These are phyloP conservation scores for Tricholoma furcatifolium DNA, from an alignment of 768 basidiomycete species.

Conservation along the genomic window DNA sequence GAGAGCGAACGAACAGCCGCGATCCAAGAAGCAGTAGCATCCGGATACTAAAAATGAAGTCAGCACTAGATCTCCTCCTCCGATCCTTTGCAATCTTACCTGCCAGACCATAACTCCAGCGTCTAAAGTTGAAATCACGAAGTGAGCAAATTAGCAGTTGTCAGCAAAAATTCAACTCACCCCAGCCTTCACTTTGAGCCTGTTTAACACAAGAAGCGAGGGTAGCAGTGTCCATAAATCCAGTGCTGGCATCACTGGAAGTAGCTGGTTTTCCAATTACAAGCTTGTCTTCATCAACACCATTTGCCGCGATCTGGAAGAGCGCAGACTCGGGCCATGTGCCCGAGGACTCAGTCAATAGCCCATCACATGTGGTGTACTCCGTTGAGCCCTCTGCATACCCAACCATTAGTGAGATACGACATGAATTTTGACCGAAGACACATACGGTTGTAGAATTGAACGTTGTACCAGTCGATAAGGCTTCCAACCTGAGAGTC, in stretches of 20 bases:
- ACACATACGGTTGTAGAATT: conserved; percentile 48
- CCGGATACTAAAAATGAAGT: conserved; percentile 23
- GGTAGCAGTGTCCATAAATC: conserved; percentile 57
- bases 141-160: background rate
- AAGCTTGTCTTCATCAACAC: conserved; percentile 60
- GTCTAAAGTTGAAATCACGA: conserved; percentile 17
- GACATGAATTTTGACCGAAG: background rate
- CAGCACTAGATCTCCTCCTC: background rate
- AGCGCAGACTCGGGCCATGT: conserved; percentile 62
- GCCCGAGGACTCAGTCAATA: conserved; percentile 57
- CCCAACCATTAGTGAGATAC: conserved; percentile 1
- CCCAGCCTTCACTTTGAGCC: conserved; percentile 67
- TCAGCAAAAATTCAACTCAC: conserved; percentile 37
- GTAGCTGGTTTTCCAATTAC: conserved; percentile 75
- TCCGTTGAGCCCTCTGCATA: conserved; percentile 55
- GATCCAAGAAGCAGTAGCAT: conserved; percentile 34
- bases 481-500: conserved; percentile 49
- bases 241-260: conserved; percentile 51
- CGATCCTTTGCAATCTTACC: conserved; percentile 20
- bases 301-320: conserved; percentile 58
- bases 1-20: conserved; percentile 28
- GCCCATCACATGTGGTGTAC: conserved; percentile 61
- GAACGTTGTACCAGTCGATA: conserved; percentile 66
- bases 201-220: conserved; percentile 59
- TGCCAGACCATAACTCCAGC: conserved; percentile 40